Percentiles rank a stretch among this genome's conserved stretches.
Evolutionary conservation across 164 flowering plant species (phyloP).

Genomic region (Stephania japonica): DNA sequence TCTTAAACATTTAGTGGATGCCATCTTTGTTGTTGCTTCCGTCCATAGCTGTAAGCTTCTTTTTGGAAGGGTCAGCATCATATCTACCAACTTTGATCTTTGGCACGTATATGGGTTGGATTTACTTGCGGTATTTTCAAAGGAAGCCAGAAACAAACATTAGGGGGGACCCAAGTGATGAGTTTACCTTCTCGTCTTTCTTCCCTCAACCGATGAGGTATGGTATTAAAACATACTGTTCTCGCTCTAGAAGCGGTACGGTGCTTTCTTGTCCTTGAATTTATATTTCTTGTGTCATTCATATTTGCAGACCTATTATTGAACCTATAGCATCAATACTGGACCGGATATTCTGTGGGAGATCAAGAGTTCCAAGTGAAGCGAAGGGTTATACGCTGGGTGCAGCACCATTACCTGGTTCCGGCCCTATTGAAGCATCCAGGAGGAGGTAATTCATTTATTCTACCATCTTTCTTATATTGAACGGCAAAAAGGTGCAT

Average conservation of each 20-base stretch:
- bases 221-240: neutral
- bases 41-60: slow-evolving; percentile 55
- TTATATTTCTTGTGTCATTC: slow-evolving; percentile 12
- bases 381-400: slow-evolving; percentile 48
- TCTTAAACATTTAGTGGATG: slow-evolving; percentile 62
- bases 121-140: slow-evolving; percentile 85
- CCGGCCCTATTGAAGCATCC: slow-evolving; percentile 88
- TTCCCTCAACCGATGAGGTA: slow-evolving; percentile 87
- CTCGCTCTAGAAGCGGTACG: neutral
- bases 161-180: slow-evolving; percentile 93
- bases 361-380: slow-evolving; percentile 44
- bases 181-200: slow-evolving; percentile 86
- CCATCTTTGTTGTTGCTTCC: slow-evolving; percentile 64
- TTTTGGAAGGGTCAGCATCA: slow-evolving; percentile 45
- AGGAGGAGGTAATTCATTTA: slow-evolving; percentile 67
- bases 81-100: slow-evolving; percentile 75
- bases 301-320: slow-evolving; percentile 69
- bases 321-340: slow-evolving; percentile 74
- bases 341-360: slow-evolving; percentile 74
- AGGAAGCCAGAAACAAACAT: slow-evolving; percentile 69
- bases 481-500: neutral
- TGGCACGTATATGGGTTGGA: slow-evolving; percentile 91
- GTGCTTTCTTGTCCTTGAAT: neutral
- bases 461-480: slow-evolving; percentile 2
- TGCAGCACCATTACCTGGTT: slow-evolving; percentile 74